phyloP scores from a whole-genome alignment of 441 rosid genomes.

The Gossypium trilobum region DNA sequence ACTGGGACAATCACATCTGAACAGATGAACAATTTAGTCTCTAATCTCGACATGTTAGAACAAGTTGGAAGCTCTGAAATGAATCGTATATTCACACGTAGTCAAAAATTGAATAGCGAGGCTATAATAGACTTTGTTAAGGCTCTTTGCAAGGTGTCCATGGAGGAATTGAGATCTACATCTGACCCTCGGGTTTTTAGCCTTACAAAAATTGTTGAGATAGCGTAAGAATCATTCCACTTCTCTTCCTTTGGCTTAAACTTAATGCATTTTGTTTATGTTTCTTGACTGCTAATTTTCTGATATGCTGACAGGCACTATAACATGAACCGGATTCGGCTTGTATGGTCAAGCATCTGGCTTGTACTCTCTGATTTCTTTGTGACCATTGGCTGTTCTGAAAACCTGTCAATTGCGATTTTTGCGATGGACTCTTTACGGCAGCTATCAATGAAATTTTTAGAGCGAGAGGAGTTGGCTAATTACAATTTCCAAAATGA shows the following conservation, averaged over 20 bases:
- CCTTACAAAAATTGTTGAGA: constrained; percentile 98
- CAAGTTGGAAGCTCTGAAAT: constrained; percentile 83
- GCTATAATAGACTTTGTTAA: constrained; percentile 94
- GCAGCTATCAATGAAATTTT: constrained; percentile 90
- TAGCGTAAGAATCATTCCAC: constrained; percentile 62
- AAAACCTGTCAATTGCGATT: constrained; percentile 93
- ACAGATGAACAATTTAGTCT: constrained; percentile 78
- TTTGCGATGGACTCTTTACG: constrained; percentile 99
- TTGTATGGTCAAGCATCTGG: constrained; percentile 99
- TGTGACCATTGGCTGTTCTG: constrained; percentile 93
- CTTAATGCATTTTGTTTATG: constrained; percentile 11
- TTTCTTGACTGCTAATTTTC: constrained; percentile 18
- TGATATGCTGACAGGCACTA: constrained; percentile 62
- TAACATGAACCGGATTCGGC: constrained; percentile 99
- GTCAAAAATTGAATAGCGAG: constrained; percentile 96
- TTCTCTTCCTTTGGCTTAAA: constrained; percentile 17
- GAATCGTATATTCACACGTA: constrained; percentile 82
- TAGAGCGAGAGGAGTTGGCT: constrained; percentile 96
- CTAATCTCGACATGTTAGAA: constrained; percentile 88
- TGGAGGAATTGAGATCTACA: constrained; percentile 88
- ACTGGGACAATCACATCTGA: constrained; percentile 70
- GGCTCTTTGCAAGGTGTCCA: constrained; percentile 98
- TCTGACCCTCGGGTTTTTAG: constrained; percentile 98
- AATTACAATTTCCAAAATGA: constrained; percentile 98
- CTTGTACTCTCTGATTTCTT: constrained; percentile 92